A percentile compares a stretch with the other conserved stretches of the same genome.
Conservation (phyloP, 805 yeast species). For the Saturnispora besseyi region DNA sequence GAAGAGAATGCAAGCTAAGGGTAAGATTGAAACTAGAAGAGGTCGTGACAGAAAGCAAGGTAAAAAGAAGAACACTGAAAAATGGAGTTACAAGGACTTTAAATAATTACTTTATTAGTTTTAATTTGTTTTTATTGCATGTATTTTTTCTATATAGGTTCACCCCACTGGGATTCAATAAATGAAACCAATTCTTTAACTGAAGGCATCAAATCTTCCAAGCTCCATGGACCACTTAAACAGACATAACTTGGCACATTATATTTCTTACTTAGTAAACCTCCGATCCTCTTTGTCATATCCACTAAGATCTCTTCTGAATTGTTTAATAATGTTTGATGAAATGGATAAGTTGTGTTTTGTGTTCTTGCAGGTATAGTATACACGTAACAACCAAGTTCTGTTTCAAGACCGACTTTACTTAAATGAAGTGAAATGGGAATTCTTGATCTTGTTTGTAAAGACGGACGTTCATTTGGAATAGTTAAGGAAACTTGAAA, state of each 20-base stretch:
- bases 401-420: constrained; percentile 23
- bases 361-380: constrained; percentile 30
- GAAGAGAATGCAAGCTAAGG: constrained; percentile 72
- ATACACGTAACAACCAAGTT: constrained; percentile 38
- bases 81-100: constrained; percentile 89
- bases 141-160: background rate
- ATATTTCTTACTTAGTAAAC: constrained; percentile 32
- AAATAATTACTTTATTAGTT: constrained; percentile 31
- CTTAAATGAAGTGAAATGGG: constrained; percentile 33
- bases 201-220: constrained; percentile 25
- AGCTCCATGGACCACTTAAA: constrained; percentile 31
- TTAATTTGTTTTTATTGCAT: background rate
- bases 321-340: constrained; percentile 37
- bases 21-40: constrained; percentile 78
- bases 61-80: constrained; percentile 72
- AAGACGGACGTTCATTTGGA: background rate
- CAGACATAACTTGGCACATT: constrained; percentile 37
- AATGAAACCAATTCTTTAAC: constrained; percentile 23
- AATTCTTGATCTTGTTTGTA: constrained; percentile 3
- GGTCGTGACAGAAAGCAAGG: constrained; percentile 57
- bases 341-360: constrained; percentile 19
- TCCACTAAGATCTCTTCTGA: constrained; percentile 35
- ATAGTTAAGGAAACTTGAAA: constrained; percentile 2
- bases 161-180: constrained; percentile 22
- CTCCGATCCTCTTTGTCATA: constrained; percentile 34